A percentile compares a stretch with the other conserved stretches of the same genome.
Conservation (phyloP, 129 eudicot genomes). For the Chrysanthemum makinoi region DNA sequence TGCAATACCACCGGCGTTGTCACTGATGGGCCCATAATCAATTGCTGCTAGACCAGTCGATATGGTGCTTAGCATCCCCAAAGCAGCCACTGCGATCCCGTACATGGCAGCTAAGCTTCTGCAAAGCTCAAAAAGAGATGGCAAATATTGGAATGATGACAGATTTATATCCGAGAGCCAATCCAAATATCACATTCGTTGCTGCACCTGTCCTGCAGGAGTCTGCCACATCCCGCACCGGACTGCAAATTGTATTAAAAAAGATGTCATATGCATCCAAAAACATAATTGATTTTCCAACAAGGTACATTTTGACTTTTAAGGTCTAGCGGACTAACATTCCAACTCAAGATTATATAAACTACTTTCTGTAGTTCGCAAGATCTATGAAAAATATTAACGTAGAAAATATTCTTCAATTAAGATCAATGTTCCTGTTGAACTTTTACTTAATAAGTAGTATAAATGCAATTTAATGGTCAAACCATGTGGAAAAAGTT, state of each 20-base stretch:
- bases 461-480: no score
- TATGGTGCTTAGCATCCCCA: conserved; percentile 57
- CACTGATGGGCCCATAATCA: conserved; percentile 57
- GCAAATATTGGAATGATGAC: conserved; percentile 63
- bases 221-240: conserved; percentile 69
- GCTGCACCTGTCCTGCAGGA: conserved; percentile 55
- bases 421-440: background rate
- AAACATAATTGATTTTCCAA: background rate
- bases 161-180: conserved; percentile 72
- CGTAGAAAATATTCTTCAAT: background rate
- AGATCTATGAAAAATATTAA: background rate
- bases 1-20: conserved; percentile 53
- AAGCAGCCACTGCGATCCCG: conserved; percentile 50
- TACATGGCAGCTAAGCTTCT: conserved; percentile 58
- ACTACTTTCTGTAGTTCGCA: background rate
- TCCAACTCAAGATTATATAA: background rate
- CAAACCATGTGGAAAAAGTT: background rate
- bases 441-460: background rate
- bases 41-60: conserved; percentile 51
- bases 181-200: conserved; percentile 64
- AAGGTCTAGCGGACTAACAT: background rate
- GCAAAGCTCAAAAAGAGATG: conserved; percentile 42
- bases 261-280: background rate
- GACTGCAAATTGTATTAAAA: conserved; percentile 30
- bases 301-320: background rate